A percentile compares a stretch with the other conserved stretches of the same genome.
phyloP scores from a whole-genome alignment of 805 yeast species.

The Saccharomycopsis malanga region DNA sequence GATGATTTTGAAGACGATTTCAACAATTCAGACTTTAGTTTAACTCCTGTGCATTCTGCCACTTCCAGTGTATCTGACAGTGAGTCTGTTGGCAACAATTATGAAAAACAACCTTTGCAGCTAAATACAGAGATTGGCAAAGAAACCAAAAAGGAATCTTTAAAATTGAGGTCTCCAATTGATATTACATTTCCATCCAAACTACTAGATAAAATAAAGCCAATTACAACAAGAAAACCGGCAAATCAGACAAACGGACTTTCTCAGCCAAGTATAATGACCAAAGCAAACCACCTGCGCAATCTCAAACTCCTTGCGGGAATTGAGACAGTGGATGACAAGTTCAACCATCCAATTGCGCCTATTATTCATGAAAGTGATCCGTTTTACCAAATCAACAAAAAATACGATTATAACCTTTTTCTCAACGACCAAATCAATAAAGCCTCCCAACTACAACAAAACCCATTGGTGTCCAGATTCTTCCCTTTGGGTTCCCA shows the following conservation, averaged over 20 bases:
- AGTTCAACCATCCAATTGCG: constrained; percentile 13
- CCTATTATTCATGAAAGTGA: constrained; percentile 12
- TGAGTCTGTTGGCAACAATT: constrained; percentile 4
- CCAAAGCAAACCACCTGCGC: no score
- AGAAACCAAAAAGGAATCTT: not conserved
- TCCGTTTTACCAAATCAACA: constrained; percentile 15
- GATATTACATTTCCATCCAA: constrained; percentile 8
- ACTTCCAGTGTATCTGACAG: constrained; percentile 2
- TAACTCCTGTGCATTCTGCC: constrained; percentile 1
- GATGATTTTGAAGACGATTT: constrained; percentile 7
- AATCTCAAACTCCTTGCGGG: not conserved
- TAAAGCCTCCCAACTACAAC: constrained; percentile 5
- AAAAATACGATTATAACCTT: constrained; percentile 6
- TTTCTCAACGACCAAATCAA: not conserved
- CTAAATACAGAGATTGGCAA: not conserved
- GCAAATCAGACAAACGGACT: no score
- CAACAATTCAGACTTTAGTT: constrained; percentile 6
- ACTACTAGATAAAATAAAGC: constrained; percentile 3
- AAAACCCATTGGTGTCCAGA: constrained; percentile 14
- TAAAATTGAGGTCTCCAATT: constrained; percentile 8
- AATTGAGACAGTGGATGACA: not conserved
- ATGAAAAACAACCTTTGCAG: not conserved
- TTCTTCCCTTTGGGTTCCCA: constrained; percentile 16
- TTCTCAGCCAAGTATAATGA: no score
- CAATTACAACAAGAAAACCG: not conserved